Percentiles rank a stretch among this genome's conserved stretches.
These are phyloP conservation scores for Claviceps cyperi DNA, from an alignment of 2,329 filamentous ascomycete species.

Conservation along the genomic window DNA sequence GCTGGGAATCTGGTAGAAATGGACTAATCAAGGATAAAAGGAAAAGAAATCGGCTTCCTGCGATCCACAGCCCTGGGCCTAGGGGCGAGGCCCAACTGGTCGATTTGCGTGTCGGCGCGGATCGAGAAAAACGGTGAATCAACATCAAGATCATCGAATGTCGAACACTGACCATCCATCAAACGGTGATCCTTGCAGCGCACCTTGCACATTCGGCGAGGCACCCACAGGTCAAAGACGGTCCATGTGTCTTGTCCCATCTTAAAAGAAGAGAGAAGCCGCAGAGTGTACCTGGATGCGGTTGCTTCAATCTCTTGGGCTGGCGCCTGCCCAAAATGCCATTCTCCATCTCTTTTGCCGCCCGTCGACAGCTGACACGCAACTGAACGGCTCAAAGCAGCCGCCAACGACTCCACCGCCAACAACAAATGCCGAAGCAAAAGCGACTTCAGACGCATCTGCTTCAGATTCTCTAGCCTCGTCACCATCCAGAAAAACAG, in stretches of 20 bases:
- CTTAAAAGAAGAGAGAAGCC: not conserved
- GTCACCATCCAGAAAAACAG: not conserved
- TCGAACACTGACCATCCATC: too few relatives aligned
- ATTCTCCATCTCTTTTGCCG: constrained; percentile 19
- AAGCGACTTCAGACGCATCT: constrained; percentile 2
- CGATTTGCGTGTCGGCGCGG: not conserved
- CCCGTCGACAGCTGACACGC: constrained; percentile 12
- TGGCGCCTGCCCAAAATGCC: constrained; percentile 17
- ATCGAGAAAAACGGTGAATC: not conserved
- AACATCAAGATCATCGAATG: too few relatives aligned
- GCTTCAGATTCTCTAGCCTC: constrained; percentile 2
- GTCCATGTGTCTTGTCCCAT: not conserved
- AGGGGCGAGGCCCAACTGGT: not conserved
- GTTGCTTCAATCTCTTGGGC: constrained; percentile 15
- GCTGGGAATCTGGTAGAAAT: too few relatives aligned
- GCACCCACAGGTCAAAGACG: not conserved
- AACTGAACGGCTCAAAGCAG: not conserved
- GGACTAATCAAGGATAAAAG: not conserved
- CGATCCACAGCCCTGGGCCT: too few relatives aligned
- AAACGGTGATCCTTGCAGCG: too few relatives aligned
- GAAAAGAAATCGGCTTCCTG: not conserved
- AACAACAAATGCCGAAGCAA: constrained; percentile 3
- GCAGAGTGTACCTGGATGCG: constrained; percentile 8
- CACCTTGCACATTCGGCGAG: not conserved
- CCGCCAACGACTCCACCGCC: not conserved